Evolutionary conservation across 2,329 filamentous ascomycete species (phyloP), one percentile per base, ranked within the genome.

Genomic region (Pseudogymnoascus sp.): DNA sequence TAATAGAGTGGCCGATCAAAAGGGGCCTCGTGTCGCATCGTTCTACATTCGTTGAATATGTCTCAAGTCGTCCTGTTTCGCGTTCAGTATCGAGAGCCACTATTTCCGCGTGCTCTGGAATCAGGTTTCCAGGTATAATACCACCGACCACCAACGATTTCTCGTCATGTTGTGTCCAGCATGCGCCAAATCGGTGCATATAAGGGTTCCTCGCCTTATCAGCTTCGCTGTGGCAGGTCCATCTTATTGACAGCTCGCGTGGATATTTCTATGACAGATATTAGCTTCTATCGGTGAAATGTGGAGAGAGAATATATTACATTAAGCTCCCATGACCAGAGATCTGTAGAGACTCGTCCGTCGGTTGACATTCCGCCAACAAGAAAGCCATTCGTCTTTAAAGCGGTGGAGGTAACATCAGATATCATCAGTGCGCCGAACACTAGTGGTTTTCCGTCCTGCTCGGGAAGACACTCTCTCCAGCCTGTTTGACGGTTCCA

Each of bases 301-400:
- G 15, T n/a, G 41, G 13, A 13, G 3, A 6, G 1, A 6, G 1
- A 6, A n/a, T 15, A 10, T 48, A 28, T 52, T 30, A 52, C 45
- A 34, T 75, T 73, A 58, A 87, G 68, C 45, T 72, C 75, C 89
- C 89, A 95, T 57, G 75, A 73, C 76, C 87, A 86, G 12, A 85
- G 75, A 61, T 85, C 81, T 39, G 79, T 74, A 18, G 83, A 73
- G 12, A 95, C 75, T 7, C 79, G 75, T 2, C 87, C 89, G 68
- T 86, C 79, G 37, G 74, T 73, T 19, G 78, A 76, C 67, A 95
- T 85, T 0, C 92, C 92, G 15, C 91, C 91, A 52, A 30, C n/a
- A 30, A 52, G 45, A 9, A 52, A 28, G 7, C 39, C 63, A 66
- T 2, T 39, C 13, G 18, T 64, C 34, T 2, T 61, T 1, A 15